These are phyloP conservation scores for Solanum lignicaule DNA, from an alignment of 257 asterid species.

Conservation along the genomic window DNA sequence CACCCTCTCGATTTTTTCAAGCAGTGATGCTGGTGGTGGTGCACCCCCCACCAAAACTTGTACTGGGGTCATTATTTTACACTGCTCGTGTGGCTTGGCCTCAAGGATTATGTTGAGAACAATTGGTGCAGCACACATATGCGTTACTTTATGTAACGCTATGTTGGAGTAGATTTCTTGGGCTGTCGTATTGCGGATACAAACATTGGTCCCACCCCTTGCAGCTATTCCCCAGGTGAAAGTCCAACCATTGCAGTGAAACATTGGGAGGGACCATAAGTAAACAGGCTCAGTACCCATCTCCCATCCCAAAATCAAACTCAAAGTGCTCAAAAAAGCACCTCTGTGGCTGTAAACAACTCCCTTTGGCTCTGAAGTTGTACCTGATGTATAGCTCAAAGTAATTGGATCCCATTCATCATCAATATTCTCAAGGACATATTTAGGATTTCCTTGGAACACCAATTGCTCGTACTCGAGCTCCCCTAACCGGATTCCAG, in stretches of 20 bases:
- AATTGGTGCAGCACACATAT: constrained; percentile 88
- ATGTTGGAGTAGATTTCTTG: constrained; percentile 52
- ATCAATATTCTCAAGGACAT: constrained; percentile 20
- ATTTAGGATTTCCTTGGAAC: constrained; percentile 28
- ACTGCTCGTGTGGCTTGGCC: constrained; percentile 44
- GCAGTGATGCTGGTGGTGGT: constrained; percentile 64
- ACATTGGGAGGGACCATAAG: constrained; percentile 89
- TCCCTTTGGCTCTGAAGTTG: constrained; percentile 75
- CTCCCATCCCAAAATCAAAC: constrained; percentile 64
- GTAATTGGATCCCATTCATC: constrained; percentile 90
- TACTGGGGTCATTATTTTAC: constrained; percentile 17
- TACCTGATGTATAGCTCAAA: constrained; percentile 80
- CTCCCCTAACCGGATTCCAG: constrained; percentile 37
- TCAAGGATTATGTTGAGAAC: constrained; percentile 58
- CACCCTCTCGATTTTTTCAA: constrained; percentile 41
- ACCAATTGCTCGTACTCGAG: constrained; percentile 66
- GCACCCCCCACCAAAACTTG: constrained; percentile 79
- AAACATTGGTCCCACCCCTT: constrained; percentile 82
- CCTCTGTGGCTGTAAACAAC: constrained; percentile 90
- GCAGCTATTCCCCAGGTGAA: constrained; percentile 94
- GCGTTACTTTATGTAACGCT: constrained; percentile 49
- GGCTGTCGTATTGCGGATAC: constrained; percentile 66
- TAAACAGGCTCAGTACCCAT: constrained; percentile 73
- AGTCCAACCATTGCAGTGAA: constrained; percentile 97
- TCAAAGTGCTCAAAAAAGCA: constrained; percentile 62